Evolutionary conservation across 2,329 filamentous ascomycete species (phyloP), one percentile per base, ranked within the genome.

Genomic region (Fusarium avenaceum): DNA sequence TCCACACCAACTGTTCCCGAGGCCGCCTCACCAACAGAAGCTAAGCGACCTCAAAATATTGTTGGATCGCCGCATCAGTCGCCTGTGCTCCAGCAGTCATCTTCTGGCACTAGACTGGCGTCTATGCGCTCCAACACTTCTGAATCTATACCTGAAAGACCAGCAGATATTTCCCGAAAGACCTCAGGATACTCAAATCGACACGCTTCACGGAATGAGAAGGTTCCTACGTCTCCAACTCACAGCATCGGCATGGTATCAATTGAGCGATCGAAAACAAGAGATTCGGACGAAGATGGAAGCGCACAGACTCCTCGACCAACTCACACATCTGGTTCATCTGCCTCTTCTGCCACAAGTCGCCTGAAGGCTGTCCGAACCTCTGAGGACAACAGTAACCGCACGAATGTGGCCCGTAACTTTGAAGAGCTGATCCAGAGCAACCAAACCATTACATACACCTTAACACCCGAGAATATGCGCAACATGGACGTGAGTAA

Each of bases 401-500:
- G 80, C 7, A 79, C 82, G 45, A 87, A 90, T 59, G 87, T 90
- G 48, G 86, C 87, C 11, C 87, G 86, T 46, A 89, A 91, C 71
- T 90, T 96, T 73, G 92, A 96, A 74, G 86, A 94, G 71, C 83
- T 95, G 50, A 94, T 96, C 65, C 88, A 92, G 57, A 94, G 92
- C 76, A 90, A 93, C 71, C 88, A 94, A 75, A 95, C 92, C 2
- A 89, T 95, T 43, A 92, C 92, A 72, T 95, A 91, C 76, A 95
- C 92, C 3, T 83, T 95, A 28, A 96, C 92, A 0, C 92, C 92
- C 0, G 89, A 92, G 74, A 92, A 86, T 70, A 92, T 95, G 86
- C 89, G 91, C 63, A 87, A 92, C 68, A 89, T 92, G 72, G 89
- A 92, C 77, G 90, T 92, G 81, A 80, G 87, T 82, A 30, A 8